phyloP scores from a whole-genome alignment of 1,284 basidiomycete genomes.

The Ceratobasidium sp. region DNA sequence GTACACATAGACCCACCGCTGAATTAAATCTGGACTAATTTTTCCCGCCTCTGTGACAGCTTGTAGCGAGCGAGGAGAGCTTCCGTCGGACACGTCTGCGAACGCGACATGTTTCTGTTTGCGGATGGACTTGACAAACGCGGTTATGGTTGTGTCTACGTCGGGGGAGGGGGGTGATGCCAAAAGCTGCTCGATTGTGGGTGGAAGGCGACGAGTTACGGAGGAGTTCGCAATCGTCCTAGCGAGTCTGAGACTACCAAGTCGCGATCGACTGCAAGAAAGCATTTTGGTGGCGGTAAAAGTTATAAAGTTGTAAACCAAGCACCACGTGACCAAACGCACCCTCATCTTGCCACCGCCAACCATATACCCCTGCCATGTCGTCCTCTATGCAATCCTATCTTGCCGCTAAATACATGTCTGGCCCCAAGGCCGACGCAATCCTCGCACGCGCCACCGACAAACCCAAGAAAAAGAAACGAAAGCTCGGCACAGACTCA shows the following conservation, averaged over 20 bases:
- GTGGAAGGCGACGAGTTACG: constrained; percentile 38
- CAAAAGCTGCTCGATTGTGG: constrained; percentile 48
- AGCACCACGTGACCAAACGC: constrained; percentile 9
- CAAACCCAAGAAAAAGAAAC: constrained; percentile 78
- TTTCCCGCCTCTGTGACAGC: constrained; percentile 68
- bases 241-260: neutral
- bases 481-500: constrained; percentile 63
- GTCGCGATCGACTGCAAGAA: neutral
- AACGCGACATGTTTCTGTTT: constrained; percentile 90
- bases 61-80: constrained; percentile 75
- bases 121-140: constrained; percentile 88
- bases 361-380: constrained; percentile 32
- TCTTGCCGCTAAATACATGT: constrained; percentile 92
- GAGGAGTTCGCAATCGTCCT: neutral
- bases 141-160: constrained; percentile 59
- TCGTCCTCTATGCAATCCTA: constrained; percentile 71
- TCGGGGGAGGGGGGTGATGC: constrained; percentile 28
- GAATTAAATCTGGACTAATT: constrained; percentile 50
- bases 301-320: neutral
- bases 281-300: constrained; percentile 14
- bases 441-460: constrained; percentile 78
- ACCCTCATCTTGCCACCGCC: constrained; percentile 9
- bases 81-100: constrained; percentile 86
- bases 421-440: constrained; percentile 95
- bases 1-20: constrained; percentile 53